Base-by-base conservation (phyloP, 495 filamentous ascomycete species). In the Talaromyces nanjingensis region DNA sequence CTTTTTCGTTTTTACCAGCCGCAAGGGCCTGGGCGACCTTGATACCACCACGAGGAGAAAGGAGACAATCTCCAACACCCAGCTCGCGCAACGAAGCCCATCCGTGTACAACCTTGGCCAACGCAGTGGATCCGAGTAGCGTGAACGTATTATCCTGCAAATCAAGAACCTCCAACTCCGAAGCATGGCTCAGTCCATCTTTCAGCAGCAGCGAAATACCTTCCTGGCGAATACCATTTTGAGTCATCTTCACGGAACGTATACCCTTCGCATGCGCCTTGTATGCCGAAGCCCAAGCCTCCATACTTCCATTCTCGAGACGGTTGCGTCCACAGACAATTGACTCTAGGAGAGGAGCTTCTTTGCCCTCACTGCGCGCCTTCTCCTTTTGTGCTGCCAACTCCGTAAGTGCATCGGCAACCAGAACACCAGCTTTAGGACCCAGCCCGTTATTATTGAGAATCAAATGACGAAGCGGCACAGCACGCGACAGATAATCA, bases 371-470 rank as follows among this genome's bases (percentile, higher is more conserved):
- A 70, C 86, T 84, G 56, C 88, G 84, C 11, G 89, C 90, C 68
- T 85, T 86, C 67, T 86, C 87, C 76, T 97, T 96, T 72, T 90
- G 91, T 69, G 83, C 83, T 6, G 92, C 91, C 64, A 98, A 89
- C 20, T 86, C 81, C 37, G 77, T 81, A 55, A 91, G 82, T 11
- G 89, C 86, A 71, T 96, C 86, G 29, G 93, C 94, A 65, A 98
- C 86, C 62, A 92, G 77, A 55, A 87, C 87, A 59, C 96, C 94
- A 2, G 94, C 96, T 49, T 87, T 84, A 34, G 94, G 94, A 16
- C 94, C 94, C 9, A 98, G 84, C n/a, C 94, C 94, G 74, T 98
- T 98, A 80, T 98, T 98, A 80, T 96, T 97, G 62, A 98, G 85
- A 73, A 94, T 89, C 14, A 98, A 84, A 75, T 96, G 91, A 70